These are phyloP conservation scores for Puccinia coronata DNA, from an alignment of 1,284 basidiomycete species.

Conservation along the genomic window DNA sequence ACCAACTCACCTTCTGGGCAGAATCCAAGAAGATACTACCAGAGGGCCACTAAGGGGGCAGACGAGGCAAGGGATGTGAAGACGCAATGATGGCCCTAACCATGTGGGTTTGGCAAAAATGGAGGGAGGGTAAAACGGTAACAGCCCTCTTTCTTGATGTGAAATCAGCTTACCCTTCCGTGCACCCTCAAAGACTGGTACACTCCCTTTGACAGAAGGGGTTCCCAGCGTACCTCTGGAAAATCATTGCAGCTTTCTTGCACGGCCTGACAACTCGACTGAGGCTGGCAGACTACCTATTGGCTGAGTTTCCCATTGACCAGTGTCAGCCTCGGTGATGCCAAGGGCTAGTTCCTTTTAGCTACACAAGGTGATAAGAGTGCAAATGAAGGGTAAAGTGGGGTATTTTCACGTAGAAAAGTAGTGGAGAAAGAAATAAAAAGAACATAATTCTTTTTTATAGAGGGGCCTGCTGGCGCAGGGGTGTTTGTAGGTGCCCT, in stretches of 20 bases:
- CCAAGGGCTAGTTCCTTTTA: no score
- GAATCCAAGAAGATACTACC: neutral
- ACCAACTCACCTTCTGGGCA: constrained; percentile 20
- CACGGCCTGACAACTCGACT: neutral
- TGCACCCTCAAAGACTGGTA: neutral
- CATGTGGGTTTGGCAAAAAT: constrained; percentile 18
- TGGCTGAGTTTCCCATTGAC: neutral
- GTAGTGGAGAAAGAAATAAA: no score
- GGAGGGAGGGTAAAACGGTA: constrained; percentile 25
- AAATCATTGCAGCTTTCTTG: neutral
- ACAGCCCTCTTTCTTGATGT: constrained; percentile 11
- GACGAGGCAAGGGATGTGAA: neutral
- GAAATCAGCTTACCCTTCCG: constrained; percentile 18
- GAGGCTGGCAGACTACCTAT: neutral
- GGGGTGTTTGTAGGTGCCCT: no score
- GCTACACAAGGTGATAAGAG: no score
- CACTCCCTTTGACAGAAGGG: neutral
- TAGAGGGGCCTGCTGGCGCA: no score
- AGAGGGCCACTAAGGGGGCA: constrained; percentile 20
- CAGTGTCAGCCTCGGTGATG: constrained; percentile 20
- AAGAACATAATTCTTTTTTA: no score
- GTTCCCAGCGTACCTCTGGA: constrained; percentile 15
- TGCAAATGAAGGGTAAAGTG: no score
- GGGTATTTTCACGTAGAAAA: no score
- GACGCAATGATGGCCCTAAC: constrained; percentile 4